Percentiles rank a stretch among this genome's conserved stretches.
Evolutionary conservation across 441 rosid genomes (phyloP).

Genomic region (Bocquillonia castaneifolia): DNA sequence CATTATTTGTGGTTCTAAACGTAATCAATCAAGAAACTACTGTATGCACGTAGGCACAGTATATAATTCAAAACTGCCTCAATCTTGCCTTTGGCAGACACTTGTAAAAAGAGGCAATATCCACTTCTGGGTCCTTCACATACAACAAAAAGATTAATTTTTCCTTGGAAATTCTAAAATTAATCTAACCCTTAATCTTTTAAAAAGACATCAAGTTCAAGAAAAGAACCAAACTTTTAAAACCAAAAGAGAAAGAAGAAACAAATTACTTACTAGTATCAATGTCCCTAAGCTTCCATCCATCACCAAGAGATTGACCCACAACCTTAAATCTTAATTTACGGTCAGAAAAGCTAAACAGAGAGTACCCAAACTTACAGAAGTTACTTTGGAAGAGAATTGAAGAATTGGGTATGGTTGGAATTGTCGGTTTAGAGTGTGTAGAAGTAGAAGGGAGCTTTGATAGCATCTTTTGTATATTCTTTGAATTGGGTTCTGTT

Average conservation of each 20-base stretch:
- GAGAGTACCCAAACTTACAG: slow-evolving; percentile 29
- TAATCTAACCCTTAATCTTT: too few relatives aligned
- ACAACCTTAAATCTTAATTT: slow-evolving; percentile 49
- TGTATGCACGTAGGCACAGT: neutral
- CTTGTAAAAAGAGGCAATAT: neutral
- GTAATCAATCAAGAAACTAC: neutral
- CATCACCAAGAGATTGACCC: slow-evolving; percentile 45
- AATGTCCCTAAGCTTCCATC: slow-evolving; percentile 70
- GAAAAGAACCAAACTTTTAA: neutral
- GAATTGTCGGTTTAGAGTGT: slow-evolving; percentile 23
- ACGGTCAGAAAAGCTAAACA: slow-evolving; percentile 28
- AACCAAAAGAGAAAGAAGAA: slow-evolving; percentile 1
- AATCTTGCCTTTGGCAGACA: too few relatives aligned
- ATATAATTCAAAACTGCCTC: too few relatives aligned
- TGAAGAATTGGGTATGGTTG: slow-evolving; percentile 23
- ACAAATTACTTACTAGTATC: slow-evolving; percentile 49
- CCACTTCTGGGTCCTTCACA: neutral
- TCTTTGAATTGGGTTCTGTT: neutral
- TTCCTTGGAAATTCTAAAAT: neutral
- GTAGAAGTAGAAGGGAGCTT: slow-evolving; percentile 21
- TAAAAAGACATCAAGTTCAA: neutral
- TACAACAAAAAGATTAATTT: too few relatives aligned
- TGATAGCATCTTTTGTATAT: slow-evolving; percentile 25
- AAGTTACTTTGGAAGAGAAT: slow-evolving; percentile 23
- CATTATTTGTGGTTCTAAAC: neutral